phyloP scores from a whole-genome alignment of 176 grass and related monocot genomes.

The Oropetium thomaeum region DNA sequence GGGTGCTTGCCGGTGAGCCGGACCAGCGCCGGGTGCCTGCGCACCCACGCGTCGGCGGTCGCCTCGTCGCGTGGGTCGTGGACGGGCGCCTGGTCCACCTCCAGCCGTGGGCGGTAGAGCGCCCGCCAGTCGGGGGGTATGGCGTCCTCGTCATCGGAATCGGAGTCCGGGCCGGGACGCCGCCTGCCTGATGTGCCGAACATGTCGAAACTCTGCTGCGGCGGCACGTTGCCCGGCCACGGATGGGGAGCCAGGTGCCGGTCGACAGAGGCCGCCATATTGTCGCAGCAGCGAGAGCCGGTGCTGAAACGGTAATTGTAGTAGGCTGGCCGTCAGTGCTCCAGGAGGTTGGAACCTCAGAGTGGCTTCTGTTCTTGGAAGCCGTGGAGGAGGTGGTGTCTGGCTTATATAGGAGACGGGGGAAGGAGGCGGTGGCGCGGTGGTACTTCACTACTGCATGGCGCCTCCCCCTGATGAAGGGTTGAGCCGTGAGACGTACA shows the following conservation, averaged over 20 bases:
- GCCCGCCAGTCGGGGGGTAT: conserved; percentile 48
- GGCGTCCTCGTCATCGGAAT: conserved; percentile 44
- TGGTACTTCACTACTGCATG: not conserved
- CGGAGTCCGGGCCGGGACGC: not conserved
- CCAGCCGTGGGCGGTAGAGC: conserved; percentile 38
- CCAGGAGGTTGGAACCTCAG: conserved; percentile 15
- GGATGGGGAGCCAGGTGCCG: conserved; percentile 26
- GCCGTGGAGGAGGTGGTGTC: conserved; percentile 1
- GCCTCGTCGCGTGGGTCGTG: conserved; percentile 68
- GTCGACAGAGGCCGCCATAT: conserved; percentile 59
- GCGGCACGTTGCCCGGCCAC: conserved; percentile 43
- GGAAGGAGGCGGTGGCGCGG: not conserved
- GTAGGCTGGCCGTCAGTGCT: not conserved
- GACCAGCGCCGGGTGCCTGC: conserved; percentile 65
- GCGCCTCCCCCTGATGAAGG: conserved; percentile 1
- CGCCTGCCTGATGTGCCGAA: not conserved
- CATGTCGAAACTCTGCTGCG: conserved; percentile 41
- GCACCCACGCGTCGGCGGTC: conserved; percentile 71
- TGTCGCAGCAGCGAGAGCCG: not conserved
- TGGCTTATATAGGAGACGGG: conserved; percentile 29
- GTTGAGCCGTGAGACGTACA: not conserved
- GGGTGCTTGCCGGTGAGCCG: conserved; percentile 92
- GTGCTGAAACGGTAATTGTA: not conserved
- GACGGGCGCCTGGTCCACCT: conserved; percentile 65
- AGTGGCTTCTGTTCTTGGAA: conserved; percentile 39